Evolutionary conservation across 1,284 basidiomycete species (phyloP).

Genomic region (Boletus hoseneyae): DNA sequence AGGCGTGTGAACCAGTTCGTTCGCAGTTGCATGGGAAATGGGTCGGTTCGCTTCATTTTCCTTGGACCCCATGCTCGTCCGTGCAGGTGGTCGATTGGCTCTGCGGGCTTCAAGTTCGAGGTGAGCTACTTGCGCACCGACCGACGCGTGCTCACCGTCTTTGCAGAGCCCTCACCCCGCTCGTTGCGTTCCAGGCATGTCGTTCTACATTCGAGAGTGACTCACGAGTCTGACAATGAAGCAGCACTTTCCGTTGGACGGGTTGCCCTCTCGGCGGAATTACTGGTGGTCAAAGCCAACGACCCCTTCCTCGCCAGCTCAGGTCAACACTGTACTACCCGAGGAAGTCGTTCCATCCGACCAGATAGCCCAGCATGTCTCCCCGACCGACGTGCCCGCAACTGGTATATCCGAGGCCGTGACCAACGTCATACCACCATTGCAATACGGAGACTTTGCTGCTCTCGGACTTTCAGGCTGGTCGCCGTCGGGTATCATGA

Average conservation of each 20-base stretch:
- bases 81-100: conserved; percentile 24
- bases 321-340: background rate
- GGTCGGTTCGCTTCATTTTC: conserved; percentile 13
- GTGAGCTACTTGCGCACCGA: conserved; percentile 10
- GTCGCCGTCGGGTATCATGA: conserved; percentile 56
- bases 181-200: conserved; percentile 24
- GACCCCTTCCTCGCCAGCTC: background rate
- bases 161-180: conserved; percentile 12
- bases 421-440: conserved; percentile 38
- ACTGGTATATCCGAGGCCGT: conserved; percentile 23
- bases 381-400: conserved; percentile 8
- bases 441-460: conserved; percentile 78
- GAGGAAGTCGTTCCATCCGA: background rate
- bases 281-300: conserved; percentile 34
- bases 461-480: conserved; percentile 68
- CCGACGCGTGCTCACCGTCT: conserved; percentile 11
- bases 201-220: background rate
- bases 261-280: conserved; percentile 13
- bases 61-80: conserved; percentile 21
- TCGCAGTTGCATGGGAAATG: background rate
- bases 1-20: conserved; percentile 24
- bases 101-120: conserved; percentile 25
- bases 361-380: background rate
- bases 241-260: conserved; percentile 9
- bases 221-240: conserved; percentile 5